phyloP scores from a whole-genome alignment of 441 rosid genomes.

The Euphorbia corollata region DNA sequence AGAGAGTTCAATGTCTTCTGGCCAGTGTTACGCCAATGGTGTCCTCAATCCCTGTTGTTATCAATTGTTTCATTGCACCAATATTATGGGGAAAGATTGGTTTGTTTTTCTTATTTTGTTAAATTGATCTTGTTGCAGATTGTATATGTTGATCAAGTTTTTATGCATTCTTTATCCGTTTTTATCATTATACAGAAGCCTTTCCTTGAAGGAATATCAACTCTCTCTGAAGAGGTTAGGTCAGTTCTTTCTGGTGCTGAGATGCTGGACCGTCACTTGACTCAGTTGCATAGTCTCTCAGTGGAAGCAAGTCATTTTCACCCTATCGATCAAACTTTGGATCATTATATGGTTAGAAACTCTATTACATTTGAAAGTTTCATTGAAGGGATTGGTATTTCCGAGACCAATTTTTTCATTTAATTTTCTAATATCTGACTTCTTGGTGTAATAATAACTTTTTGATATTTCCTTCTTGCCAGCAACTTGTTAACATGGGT shows the following conservation, averaged over 20 bases:
- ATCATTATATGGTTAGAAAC: constrained; percentile 62
- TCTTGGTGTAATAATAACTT: neutral
- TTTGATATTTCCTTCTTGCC: neutral
- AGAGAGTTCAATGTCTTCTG: constrained; percentile 64
- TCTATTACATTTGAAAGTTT: neutral
- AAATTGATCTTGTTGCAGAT: constrained; percentile 11
- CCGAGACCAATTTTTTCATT: neutral
- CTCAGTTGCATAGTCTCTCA: constrained; percentile 47
- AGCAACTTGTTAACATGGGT: neutral
- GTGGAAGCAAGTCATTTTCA: constrained; percentile 33
- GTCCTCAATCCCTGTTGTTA: constrained; percentile 61
- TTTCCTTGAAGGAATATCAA: constrained; percentile 62
- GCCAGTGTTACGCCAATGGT: constrained; percentile 58
- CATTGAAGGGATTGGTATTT: constrained; percentile 4
- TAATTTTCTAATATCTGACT: neutral
- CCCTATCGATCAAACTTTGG: constrained; percentile 37
- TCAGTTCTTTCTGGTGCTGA: constrained; percentile 80
- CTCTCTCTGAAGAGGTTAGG: constrained; percentile 74
- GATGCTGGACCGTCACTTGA: constrained; percentile 60
- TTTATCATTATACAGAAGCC: constrained; percentile 50
- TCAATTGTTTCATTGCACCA: constrained; percentile 62
- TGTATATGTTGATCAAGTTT: constrained; percentile 16
- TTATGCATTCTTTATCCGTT: constrained; percentile 14
- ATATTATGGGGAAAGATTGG: constrained; percentile 91
- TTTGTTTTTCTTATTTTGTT: constrained; percentile 30